phyloP scores from a whole-genome alignment of 2,329 filamentous ascomycete genomes.

The Colletotrichum abscissum region DNA sequence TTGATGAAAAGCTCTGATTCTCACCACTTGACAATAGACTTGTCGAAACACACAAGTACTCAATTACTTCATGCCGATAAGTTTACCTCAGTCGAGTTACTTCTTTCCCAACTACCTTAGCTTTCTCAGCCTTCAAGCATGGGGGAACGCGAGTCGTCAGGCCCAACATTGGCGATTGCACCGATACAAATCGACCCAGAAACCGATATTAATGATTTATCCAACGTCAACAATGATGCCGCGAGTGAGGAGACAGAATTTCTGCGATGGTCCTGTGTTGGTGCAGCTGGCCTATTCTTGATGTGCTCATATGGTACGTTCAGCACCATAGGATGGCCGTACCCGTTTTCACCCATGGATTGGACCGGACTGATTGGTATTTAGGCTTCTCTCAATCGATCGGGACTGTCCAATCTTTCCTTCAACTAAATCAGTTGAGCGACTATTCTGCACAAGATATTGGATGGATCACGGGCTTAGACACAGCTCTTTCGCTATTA shows the following conservation, averaged over 20 bases:
- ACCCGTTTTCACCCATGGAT: too few species aligned
- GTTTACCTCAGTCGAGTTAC: too few species aligned
- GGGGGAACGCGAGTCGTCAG: neutral
- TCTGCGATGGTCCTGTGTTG: constrained; percentile 1
- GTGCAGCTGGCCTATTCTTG: neutral
- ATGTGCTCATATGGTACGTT: constrained; percentile 8
- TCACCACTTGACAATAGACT: too few species aligned
- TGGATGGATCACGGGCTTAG: constrained; percentile 60
- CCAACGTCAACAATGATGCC: neutral
- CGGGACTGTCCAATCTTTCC: constrained; percentile 41
- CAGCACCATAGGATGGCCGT: too few species aligned
- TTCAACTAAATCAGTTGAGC: constrained; percentile 54
- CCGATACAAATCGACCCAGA: neutral
- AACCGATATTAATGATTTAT: neutral
- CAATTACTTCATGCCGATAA: too few species aligned
- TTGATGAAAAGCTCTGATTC: too few species aligned
- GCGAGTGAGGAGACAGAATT: neutral
- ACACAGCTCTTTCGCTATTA: constrained; percentile 55
- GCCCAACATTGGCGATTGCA: neutral
- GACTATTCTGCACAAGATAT: constrained; percentile 54
- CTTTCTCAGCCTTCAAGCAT: neutral
- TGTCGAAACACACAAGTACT: too few species aligned
- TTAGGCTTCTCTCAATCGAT: too few species aligned
- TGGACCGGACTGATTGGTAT: too few species aligned
- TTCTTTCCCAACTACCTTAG: too few species aligned